Evolutionary conservation across 1,284 basidiomycete species (phyloP).

Genomic region (Naganishia cerealis): DNA sequence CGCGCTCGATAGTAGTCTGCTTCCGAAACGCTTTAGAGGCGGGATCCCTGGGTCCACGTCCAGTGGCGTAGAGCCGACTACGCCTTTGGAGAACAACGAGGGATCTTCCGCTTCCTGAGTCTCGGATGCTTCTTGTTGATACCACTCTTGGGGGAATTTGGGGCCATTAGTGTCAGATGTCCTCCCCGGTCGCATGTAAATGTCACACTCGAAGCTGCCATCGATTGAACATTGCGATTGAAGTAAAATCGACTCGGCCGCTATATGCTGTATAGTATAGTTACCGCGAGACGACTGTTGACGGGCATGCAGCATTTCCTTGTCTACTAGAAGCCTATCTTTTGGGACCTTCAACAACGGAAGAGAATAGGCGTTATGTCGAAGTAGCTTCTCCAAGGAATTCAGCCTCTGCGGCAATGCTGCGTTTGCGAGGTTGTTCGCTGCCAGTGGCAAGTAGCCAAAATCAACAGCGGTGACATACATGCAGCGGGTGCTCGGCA

Average conservation of each 20-base stretch:
- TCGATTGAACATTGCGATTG: conserved; percentile 19
- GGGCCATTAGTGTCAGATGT: background rate
- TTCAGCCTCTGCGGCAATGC: conserved; percentile 68
- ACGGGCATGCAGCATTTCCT: conserved; percentile 22
- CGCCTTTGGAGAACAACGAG: background rate
- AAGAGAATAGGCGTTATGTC: conserved; percentile 10
- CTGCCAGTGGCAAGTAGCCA: conserved; percentile 78
- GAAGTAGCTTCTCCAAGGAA: conserved; percentile 61
- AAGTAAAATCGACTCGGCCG: background rate
- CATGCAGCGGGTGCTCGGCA: conserved; percentile 89
- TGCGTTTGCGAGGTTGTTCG: conserved; percentile 85
- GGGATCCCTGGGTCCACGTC: background rate
- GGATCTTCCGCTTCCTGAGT: background rate
- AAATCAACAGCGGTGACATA: conserved; percentile 86
- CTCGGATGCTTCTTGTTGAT: background rate
- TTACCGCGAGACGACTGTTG: conserved; percentile 4
- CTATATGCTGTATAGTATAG: background rate
- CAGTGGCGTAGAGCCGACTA: background rate
- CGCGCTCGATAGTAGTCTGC: background rate
- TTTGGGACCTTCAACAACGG: conserved; percentile 18
- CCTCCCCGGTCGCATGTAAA: conserved; percentile 1
- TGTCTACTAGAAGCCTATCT: conserved; percentile 15
- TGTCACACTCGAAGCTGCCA: conserved; percentile 11
- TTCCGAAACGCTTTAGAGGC: background rate
- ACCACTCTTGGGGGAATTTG: background rate